phyloP scores from a whole-genome alignment of 75 land plant species.

The Larix kaempferi region DNA sequence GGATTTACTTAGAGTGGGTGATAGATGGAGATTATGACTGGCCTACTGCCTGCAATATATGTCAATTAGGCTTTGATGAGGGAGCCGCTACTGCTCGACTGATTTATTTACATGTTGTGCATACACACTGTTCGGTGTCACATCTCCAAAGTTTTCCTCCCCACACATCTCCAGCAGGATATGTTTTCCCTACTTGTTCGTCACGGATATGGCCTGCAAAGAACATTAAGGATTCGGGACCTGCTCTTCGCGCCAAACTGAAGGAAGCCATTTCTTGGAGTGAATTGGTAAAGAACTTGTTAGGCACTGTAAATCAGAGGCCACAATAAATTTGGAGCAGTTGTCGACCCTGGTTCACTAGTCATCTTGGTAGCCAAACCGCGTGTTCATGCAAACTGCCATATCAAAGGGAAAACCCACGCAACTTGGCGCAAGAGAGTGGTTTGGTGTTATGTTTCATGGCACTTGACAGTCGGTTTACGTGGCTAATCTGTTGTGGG shows the following conservation, averaged over 20 bases:
- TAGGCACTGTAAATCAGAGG: too few relatives aligned
- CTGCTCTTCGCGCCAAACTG: constrained; percentile 59
- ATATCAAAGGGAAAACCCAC: too few relatives aligned
- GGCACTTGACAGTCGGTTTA: too few relatives aligned
- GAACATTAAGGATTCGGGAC: constrained; percentile 76
- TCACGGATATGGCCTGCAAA: constrained; percentile 95
- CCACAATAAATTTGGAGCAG: too few relatives aligned
- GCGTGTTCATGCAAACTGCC: too few relatives aligned
- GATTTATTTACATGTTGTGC: constrained; percentile 84
- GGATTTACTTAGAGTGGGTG: constrained; percentile 97
- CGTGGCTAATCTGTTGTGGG: too few relatives aligned
- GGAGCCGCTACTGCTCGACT: constrained; percentile 67
- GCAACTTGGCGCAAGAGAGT: too few relatives aligned
- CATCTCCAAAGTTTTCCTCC: constrained; percentile 82
- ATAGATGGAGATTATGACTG: constrained; percentile 99
- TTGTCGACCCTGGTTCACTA: too few relatives aligned
- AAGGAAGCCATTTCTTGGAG: constrained; percentile 73
- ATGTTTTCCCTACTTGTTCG: constrained; percentile 58
- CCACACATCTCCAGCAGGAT: constrained; percentile 96
- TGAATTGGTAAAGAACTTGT: too few relatives aligned
- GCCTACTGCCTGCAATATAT: constrained; percentile 77
- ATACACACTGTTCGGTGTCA: constrained; percentile 74
- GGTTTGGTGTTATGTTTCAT: too few relatives aligned
- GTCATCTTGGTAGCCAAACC: too few relatives aligned
- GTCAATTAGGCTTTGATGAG: constrained; percentile 56